Evolutionary conservation across 148 eudicot species (phyloP).

Genomic region (Talinum fruticosum): DNA sequence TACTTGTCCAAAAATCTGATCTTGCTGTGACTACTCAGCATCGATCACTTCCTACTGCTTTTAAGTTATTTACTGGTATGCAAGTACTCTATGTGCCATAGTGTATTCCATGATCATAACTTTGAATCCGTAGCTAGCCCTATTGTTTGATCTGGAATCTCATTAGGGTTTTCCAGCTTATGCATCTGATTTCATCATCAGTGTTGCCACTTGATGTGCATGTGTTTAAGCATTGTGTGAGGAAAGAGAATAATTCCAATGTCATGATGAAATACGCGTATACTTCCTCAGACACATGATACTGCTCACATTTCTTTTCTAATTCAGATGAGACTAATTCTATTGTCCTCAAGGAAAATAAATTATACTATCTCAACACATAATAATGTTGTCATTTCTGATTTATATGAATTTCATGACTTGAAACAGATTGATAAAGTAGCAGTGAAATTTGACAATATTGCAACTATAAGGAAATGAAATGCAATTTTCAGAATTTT

Average conservation of each 20-base stretch:
- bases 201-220: too few species aligned
- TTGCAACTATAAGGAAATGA: not conserved
- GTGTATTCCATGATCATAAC: not conserved
- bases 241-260: not conserved
- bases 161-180: not conserved
- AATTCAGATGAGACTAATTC: not conserved
- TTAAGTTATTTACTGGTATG: conserved; percentile 84
- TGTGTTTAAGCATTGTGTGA: not conserved
- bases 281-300: not conserved
- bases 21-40: conserved; percentile 64
- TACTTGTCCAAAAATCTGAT: conserved; percentile 88
- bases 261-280: not conserved
- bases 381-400: not conserved
- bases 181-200: not conserved
- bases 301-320: not conserved
- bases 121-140: not conserved
- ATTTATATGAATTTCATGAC: not conserved
- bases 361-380: not conserved
- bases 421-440: not conserved
- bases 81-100: not conserved
- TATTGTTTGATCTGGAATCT: not conserved
- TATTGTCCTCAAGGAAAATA: not conserved
- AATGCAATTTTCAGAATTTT: not conserved
- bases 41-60: conserved; percentile 87
- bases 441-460: not conserved